Conservation (phyloP, 108 stramenopile species). For the Skeletonema tropicum region DNA sequence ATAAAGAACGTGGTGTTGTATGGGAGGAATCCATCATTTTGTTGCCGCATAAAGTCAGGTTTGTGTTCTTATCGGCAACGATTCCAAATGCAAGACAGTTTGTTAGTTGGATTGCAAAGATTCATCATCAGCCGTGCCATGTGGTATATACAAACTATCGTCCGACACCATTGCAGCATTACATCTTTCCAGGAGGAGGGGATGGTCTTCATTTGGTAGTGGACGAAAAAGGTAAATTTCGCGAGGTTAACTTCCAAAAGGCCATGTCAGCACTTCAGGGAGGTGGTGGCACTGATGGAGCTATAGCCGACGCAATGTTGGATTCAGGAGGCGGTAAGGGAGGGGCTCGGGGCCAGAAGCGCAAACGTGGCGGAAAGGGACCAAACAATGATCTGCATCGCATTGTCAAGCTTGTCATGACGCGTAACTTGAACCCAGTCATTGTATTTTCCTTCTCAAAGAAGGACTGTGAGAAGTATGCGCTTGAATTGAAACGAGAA, state of each 20-base stretch:
- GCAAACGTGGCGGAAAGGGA: slow-evolving; percentile 73
- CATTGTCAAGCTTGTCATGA: slow-evolving; percentile 96
- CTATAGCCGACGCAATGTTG: slow-evolving; percentile 70
- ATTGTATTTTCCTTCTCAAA: slow-evolving; percentile 99
- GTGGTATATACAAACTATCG: slow-evolving; percentile 99
- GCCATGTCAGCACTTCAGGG: slow-evolving; percentile 90
- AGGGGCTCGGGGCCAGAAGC: slow-evolving; percentile 47
- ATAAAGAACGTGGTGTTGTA: slow-evolving; percentile 88
- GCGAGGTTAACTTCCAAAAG: slow-evolving; percentile 94
- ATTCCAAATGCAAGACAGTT: slow-evolving; percentile 97
- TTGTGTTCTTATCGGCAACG: slow-evolving; percentile 98
- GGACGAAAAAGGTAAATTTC: slow-evolving; percentile 96
- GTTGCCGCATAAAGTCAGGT: slow-evolving; percentile 90
- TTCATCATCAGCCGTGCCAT: slow-evolving; percentile 99
- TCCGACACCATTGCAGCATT: slow-evolving; percentile 98
- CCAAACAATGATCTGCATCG: slow-evolving; percentile 85
- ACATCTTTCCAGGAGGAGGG: slow-evolving; percentile 93
- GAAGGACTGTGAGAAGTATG: slow-evolving; percentile 95
- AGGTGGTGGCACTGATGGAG: slow-evolving; percentile 49
- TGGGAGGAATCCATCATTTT: slow-evolving; percentile 98
- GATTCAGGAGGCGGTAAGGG: slow-evolving; percentile 73
- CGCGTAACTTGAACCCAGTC: slow-evolving; percentile 93
- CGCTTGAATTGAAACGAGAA: slow-evolving; percentile 87
- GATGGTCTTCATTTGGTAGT: slow-evolving; percentile 98
- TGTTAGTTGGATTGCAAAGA: slow-evolving; percentile 90